These are phyloP conservation scores for Neofusicoccum kwambonambiense DNA, from an alignment of 2,329 filamentous ascomycete genomes.

Conservation along the genomic window DNA sequence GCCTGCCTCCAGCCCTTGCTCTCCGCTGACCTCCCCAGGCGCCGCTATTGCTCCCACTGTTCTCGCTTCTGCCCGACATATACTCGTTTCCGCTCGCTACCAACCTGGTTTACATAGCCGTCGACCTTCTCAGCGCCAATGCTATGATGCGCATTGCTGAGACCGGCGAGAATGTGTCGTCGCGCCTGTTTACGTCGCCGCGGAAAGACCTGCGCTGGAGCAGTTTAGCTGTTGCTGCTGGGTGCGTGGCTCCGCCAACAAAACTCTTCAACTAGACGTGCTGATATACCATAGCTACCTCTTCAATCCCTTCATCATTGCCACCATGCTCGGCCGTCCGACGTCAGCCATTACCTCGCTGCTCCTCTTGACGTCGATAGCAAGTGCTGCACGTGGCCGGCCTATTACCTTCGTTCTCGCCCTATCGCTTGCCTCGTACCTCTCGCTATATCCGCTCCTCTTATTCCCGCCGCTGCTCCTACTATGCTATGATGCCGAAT, in stretches of 20 bases:
- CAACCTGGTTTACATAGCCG: slow-evolving; percentile 72
- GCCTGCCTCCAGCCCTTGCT: background rate
- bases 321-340: slow-evolving; percentile 84
- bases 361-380: slow-evolving; percentile 79
- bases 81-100: slow-evolving; percentile 68
- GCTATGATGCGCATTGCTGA: slow-evolving; percentile 77
- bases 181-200: slow-evolving; percentile 74
- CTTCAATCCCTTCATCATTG: slow-evolving; percentile 91
- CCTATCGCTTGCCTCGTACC: slow-evolving; percentile 81
- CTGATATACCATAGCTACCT: slow-evolving; percentile 63
- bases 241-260: slow-evolving; percentile 49
- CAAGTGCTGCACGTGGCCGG: slow-evolving; percentile 73
- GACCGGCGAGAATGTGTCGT: slow-evolving; percentile 73
- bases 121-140: slow-evolving; percentile 80
- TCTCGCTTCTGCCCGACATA: slow-evolving; percentile 78
- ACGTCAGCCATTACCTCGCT: slow-evolving; percentile 87
- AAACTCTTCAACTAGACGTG: background rate
- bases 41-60: slow-evolving; percentile 85
- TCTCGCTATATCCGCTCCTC: slow-evolving; percentile 87
- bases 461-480: slow-evolving; percentile 80
- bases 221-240: slow-evolving; percentile 72
- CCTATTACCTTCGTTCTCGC: slow-evolving; percentile 75
- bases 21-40: slow-evolving; percentile 55
- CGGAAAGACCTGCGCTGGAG: slow-evolving; percentile 73
- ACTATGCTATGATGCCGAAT: slow-evolving; percentile 69